These are phyloP conservation scores for Fusarium continuum DNA, from an alignment of 2,329 filamentous ascomycete genomes.

Conservation along the genomic window DNA sequence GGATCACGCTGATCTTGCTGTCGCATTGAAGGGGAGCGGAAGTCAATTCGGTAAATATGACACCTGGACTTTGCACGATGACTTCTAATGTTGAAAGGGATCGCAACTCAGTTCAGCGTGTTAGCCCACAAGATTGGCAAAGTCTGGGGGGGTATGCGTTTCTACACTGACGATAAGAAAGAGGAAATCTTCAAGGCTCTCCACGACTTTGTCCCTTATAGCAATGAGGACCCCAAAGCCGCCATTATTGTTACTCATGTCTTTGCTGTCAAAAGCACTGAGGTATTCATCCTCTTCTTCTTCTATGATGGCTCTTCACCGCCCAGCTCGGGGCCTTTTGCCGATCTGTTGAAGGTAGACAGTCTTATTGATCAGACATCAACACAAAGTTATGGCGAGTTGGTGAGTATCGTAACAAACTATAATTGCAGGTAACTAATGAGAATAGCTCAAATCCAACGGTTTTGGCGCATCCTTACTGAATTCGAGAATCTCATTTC, in stretches of 20 bases:
- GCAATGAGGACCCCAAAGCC: constrained; percentile 1
- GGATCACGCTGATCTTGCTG: constrained; percentile 10
- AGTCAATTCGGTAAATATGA: constrained; percentile 19
- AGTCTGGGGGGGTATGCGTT: constrained; percentile 13
- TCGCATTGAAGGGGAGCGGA: constrained; percentile 13
- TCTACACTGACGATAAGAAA: constrained; percentile 1
- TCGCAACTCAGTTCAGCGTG: constrained; percentile 7
- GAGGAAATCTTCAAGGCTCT: constrained; percentile 14
- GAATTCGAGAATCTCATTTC: constrained; percentile 18
- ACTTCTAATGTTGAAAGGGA: too few relatives aligned
- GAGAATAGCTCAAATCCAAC: background rate
- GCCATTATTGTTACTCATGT: constrained; percentile 8
- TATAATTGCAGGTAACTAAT: rapidly evolving
- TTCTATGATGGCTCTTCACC: constrained; percentile 20
- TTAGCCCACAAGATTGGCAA: constrained; percentile 1
- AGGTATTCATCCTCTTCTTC: constrained; percentile 2
- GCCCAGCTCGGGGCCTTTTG: constrained; percentile 13
- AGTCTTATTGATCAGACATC: background rate
- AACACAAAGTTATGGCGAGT: background rate
- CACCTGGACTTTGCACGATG: too few relatives aligned
- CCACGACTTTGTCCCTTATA: constrained; percentile 18
- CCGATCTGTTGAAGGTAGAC: constrained; percentile 18
- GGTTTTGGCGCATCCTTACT: constrained; percentile 6
- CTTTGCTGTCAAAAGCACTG: background rate
- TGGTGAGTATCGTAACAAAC: background rate